Base-by-base conservation (phyloP, 306 rosid genomes). In the Inga oerstediana region DNA sequence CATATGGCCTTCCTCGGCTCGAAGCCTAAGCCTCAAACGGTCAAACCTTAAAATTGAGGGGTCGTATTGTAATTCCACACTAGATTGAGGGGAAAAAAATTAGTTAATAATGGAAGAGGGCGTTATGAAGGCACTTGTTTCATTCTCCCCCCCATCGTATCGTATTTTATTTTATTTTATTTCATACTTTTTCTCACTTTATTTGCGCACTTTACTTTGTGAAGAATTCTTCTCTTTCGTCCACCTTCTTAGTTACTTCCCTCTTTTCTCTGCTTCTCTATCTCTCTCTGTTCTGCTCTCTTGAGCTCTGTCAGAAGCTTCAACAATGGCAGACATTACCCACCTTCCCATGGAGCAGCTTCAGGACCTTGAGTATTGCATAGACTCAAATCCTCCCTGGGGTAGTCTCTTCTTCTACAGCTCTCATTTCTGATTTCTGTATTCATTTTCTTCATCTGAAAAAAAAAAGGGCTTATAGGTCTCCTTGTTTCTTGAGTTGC, bases 301-400 rank as follows among this genome's bases (percentile, higher is more conserved):
- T 84, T 81, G 56, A 80, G 78, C 30, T 70, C 67, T 75, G 51
- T 84, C 72, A 71, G 71, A 85, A 80, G 48, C 91, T 88, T 85
- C 88, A 39, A 19, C 94, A 89, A 96, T 96, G 99, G 94, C 98
- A 5, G 98, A 96, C 91, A 93, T 93, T 79, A 93, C 91, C 77
- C 99, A 96, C 89, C 88, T 77, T 30, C 99, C 99, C 83, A 96
- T 96, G 99, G 99, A 96, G 83, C 99, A 96, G 79, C 97, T 96
- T 72, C 98, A 96, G 83, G 99, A 96, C 94, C 99, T 96, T 75
- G 98, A 96, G 80, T 96, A 91, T 83, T 96, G 99, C 87, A 89
- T 96, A 87, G 99, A 96, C 94, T 96, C 99, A 59, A 96, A 96
- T 82, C 99, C 99, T 74, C 93, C 99, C 4, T 96, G 98, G 99